These are phyloP conservation scores for Starmerella roubikii DNA, from an alignment of 805 yeast species.

Conservation along the genomic window DNA sequence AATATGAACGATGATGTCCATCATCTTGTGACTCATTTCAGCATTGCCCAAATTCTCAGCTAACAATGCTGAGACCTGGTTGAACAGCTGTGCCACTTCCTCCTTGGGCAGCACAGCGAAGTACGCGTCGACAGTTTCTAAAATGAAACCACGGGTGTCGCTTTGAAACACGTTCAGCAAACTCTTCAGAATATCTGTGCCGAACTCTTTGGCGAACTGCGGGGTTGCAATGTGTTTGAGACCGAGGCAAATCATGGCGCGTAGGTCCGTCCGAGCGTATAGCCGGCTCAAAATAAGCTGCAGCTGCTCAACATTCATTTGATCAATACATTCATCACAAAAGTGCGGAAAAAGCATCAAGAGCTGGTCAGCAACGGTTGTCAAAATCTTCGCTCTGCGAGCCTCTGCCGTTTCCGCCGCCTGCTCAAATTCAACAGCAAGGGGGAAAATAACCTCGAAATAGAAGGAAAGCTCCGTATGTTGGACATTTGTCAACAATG, in stretches of 20 bases:
- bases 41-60: slow-evolving; percentile 30
- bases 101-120: slow-evolving; percentile 52
- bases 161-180: slow-evolving; percentile 87
- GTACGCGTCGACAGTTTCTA: slow-evolving; percentile 76
- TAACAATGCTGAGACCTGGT: slow-evolving; percentile 70
- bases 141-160: slow-evolving; percentile 67
- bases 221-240: slow-evolving; percentile 61
- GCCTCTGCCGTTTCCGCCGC: slow-evolving; percentile 28
- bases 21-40: slow-evolving; percentile 59
- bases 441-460: slow-evolving; percentile 51
- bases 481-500: slow-evolving; percentile 69
- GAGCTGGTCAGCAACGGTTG: slow-evolving; percentile 77
- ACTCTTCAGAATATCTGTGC: slow-evolving; percentile 70
- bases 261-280: slow-evolving; percentile 59
- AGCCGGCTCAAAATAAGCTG: slow-evolving; percentile 56
- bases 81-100: slow-evolving; percentile 63
- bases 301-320: slow-evolving; percentile 52
- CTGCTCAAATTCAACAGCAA: slow-evolving; percentile 27
- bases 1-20: slow-evolving; percentile 83
- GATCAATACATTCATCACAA: slow-evolving; percentile 73
- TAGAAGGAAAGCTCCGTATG: slow-evolving; percentile 56
- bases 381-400: slow-evolving; percentile 60
- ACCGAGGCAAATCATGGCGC: slow-evolving; percentile 75
- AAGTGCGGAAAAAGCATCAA: slow-evolving; percentile 87
- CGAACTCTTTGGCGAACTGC: slow-evolving; percentile 38